Conservation (phyloP, 371 early-diverging fungal species). For the Mucor ambiguus region DNA sequence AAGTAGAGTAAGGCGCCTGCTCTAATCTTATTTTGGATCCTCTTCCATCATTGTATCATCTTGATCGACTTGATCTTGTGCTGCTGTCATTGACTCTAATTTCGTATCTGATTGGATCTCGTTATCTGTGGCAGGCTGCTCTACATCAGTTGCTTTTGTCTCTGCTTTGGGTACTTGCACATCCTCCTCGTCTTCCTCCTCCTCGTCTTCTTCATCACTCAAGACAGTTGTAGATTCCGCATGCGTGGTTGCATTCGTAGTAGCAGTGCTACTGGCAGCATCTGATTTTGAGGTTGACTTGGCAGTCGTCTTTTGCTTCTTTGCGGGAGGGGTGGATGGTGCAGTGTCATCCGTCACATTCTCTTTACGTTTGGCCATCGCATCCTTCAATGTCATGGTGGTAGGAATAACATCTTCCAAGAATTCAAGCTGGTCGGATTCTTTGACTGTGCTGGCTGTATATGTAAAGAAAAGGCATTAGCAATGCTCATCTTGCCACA, state of each 20-base stretch:
- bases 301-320: slow-evolving; percentile 25
- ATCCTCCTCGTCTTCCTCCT: slow-evolving; percentile 10
- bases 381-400: slow-evolving; percentile 57
- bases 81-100: background rate
- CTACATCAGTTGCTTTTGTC: background rate
- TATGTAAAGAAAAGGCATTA: no score
- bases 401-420: slow-evolving; percentile 60
- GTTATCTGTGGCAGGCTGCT: slow-evolving; percentile 43
- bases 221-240: background rate
- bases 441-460: slow-evolving; percentile 44
- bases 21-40: slow-evolving; percentile 14
- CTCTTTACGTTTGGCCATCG: slow-evolving; percentile 56
- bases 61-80: slow-evolving; percentile 19
- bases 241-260: background rate
- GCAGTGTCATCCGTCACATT: slow-evolving; percentile 38
- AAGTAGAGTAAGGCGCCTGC: background rate
- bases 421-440: slow-evolving; percentile 49
- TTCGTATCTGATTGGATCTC: slow-evolving; percentile 39
- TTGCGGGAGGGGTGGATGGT: background rate
- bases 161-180: slow-evolving; percentile 4
- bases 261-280: background rate
- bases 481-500: background rate
- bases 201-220: slow-evolving; percentile 1
- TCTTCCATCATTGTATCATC: slow-evolving; percentile 21
- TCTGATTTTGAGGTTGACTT: background rate